Evolutionary conservation across 306 rosid species (phyloP).

Genomic region (Macrotyloma uniflorum): DNA sequence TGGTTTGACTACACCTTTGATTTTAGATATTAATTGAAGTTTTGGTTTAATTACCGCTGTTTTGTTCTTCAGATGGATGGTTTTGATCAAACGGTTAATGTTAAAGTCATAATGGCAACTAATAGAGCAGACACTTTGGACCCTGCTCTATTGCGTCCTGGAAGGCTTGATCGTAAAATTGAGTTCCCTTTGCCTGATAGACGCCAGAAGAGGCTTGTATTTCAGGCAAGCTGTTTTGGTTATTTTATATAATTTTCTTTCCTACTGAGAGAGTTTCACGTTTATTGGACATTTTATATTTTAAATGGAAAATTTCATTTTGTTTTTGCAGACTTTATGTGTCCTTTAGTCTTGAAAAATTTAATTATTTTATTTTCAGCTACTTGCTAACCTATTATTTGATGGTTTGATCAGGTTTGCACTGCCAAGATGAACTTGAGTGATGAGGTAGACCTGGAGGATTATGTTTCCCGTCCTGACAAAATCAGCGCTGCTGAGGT

Average conservation of each 20-base stretch:
- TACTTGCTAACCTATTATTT: slow-evolving; percentile 21
- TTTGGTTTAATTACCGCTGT: slow-evolving; percentile 11
- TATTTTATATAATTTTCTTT: slow-evolving; percentile 3
- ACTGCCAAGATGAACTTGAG: slow-evolving; percentile 97
- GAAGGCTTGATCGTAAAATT: slow-evolving; percentile 95
- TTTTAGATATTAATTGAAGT: slow-evolving; percentile 22
- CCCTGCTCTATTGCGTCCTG: slow-evolving; percentile 98
- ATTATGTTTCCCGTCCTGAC: slow-evolving; percentile 98
- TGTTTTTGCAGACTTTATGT: slow-evolving; percentile 21
- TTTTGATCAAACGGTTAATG: slow-evolving; percentile 98
- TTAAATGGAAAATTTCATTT: slow-evolving; percentile 1
- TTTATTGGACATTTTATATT: not conserved
- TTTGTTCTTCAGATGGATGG: slow-evolving; percentile 85
- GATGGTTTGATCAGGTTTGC: slow-evolving; percentile 67
- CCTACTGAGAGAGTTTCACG: not conserved
- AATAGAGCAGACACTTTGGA: slow-evolving; percentile 98
- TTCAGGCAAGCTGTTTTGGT: slow-evolving; percentile 66
- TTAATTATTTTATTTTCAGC: not conserved
- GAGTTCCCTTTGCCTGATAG: slow-evolving; percentile 99
- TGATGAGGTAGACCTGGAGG: slow-evolving; percentile 97
- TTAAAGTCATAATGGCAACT: slow-evolving; percentile 98
- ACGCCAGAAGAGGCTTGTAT: slow-evolving; percentile 96
- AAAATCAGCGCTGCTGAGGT: slow-evolving; percentile 99
- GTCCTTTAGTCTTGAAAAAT: not conserved
- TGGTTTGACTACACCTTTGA: not conserved